Evolutionary conservation across 2,329 filamentous ascomycete genomes (phyloP).

Genomic region (Trichophyton benhamiae): DNA sequence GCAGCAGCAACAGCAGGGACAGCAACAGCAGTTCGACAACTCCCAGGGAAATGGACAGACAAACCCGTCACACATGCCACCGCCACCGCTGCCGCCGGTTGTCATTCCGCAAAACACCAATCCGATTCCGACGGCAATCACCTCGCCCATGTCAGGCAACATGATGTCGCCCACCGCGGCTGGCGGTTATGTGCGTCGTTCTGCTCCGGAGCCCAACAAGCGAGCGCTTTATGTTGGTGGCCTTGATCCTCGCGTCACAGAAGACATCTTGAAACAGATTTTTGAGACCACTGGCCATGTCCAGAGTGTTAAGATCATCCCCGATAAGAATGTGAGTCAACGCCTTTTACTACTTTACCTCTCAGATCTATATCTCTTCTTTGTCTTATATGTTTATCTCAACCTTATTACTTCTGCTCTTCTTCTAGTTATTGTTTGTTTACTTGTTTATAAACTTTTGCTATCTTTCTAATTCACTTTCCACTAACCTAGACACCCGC

Average conservation of each 20-base stretch:
- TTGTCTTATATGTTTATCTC: constrained; percentile 7
- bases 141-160: constrained; percentile 65
- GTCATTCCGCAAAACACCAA: constrained; percentile 94
- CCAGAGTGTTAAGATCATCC: constrained; percentile 98
- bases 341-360: not conserved
- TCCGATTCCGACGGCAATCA: constrained; percentile 83
- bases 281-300: constrained; percentile 98
- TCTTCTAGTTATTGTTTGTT: not conserved
- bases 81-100: constrained; percentile 69
- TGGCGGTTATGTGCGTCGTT: constrained; percentile 70
- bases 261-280: constrained; percentile 92
- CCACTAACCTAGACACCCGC: not conserved
- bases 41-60: constrained; percentile 54
- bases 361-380: not conserved
- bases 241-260: constrained; percentile 85
- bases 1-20: not conserved
- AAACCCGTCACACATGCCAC: constrained; percentile 68
- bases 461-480: not conserved
- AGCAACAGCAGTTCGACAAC: constrained; percentile 52
- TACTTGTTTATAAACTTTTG: not conserved
- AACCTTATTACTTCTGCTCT: not conserved
- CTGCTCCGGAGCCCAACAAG: constrained; percentile 97
- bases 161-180: constrained; percentile 78
- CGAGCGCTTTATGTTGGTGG: constrained; percentile 91
- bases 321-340: constrained; percentile 88